phyloP scores from a whole-genome alignment of 1,284 basidiomycete genomes.

The Tilletia caries region DNA sequence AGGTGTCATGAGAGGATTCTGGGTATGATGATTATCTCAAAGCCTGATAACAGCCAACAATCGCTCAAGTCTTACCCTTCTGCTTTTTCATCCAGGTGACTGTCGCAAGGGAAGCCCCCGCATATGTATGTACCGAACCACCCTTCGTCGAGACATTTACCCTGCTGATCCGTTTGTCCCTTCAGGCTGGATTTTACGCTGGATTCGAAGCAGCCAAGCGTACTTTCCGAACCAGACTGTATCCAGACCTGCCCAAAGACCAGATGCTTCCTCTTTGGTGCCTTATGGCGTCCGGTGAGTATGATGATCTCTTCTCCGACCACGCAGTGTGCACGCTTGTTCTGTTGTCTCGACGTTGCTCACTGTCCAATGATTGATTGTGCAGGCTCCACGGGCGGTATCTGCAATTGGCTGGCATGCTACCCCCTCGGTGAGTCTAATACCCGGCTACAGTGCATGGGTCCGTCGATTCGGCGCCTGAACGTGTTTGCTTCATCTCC shows the following conservation, averaged over 20 bases:
- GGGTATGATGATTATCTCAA: constrained; percentile 61
- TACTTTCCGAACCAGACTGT: constrained; percentile 61
- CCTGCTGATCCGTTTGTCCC: too few relatives aligned
- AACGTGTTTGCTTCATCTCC: background rate
- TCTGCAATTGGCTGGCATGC: constrained; percentile 88
- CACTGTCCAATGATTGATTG: too few relatives aligned
- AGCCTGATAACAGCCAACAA: too few relatives aligned
- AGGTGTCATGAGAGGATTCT: constrained; percentile 93
- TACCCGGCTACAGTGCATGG: background rate
- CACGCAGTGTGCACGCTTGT: too few relatives aligned
- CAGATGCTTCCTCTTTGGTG: constrained; percentile 78
- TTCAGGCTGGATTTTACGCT: constrained; percentile 71
- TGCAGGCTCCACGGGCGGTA: constrained; percentile 76
- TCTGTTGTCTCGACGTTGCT: too few relatives aligned
- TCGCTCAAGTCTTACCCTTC: background rate
- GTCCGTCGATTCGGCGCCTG: background rate
- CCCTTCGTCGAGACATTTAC: too few relatives aligned
- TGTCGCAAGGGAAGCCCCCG: constrained; percentile 55
- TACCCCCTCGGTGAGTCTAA: constrained; percentile 70
- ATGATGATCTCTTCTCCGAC: too few relatives aligned
- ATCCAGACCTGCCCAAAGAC: constrained; percentile 24
- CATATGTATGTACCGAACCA: constrained; percentile 83
- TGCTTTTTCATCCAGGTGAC: constrained; percentile 4
- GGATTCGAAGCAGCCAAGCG: constrained; percentile 87
- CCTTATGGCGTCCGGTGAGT: constrained; percentile 64